phyloP scores from a whole-genome alignment of 2,329 filamentous ascomycete genomes.

The Herpotrichia juniperi region DNA sequence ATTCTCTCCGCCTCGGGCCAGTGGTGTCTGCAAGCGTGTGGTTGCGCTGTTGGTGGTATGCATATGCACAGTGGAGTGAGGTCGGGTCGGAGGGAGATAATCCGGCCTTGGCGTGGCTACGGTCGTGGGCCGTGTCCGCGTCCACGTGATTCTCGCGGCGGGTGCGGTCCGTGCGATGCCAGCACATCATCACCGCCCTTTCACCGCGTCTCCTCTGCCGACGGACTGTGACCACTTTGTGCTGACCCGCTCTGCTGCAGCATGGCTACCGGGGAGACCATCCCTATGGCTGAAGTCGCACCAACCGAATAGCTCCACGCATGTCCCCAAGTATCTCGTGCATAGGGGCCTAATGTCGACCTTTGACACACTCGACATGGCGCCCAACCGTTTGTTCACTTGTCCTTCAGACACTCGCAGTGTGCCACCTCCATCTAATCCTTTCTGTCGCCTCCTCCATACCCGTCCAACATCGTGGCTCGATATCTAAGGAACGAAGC shows the following conservation, averaged over 20 bases:
- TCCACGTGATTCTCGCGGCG: constrained; percentile 17
- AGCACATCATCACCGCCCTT: constrained; percentile 13
- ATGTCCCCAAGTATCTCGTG: constrained; percentile 26
- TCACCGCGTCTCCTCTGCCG: background rate
- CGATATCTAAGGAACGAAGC: constrained; percentile 20
- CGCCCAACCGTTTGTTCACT: constrained; percentile 25
- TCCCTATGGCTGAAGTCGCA: constrained; percentile 18
- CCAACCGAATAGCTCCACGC: constrained; percentile 43
- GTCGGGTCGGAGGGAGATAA: constrained; percentile 14
- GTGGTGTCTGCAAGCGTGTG: constrained; percentile 19
- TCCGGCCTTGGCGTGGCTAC: constrained; percentile 15
- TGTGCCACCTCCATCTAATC: constrained; percentile 14
- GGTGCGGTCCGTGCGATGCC: constrained; percentile 8
- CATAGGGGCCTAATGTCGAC: constrained; percentile 32
- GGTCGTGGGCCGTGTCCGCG: constrained; percentile 2
- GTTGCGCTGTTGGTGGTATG: constrained; percentile 10
- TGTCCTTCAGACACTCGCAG: constrained; percentile 13
- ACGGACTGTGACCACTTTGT: background rate
- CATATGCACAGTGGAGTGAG: constrained; percentile 6
- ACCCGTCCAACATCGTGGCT: constrained; percentile 21
- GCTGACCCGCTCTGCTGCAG: constrained; percentile 6
- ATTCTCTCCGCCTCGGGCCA: constrained; percentile 30
- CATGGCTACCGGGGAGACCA: constrained; percentile 25
- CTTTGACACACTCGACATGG: constrained; percentile 21
- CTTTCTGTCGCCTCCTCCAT: constrained; percentile 13